Evolutionary conservation across 768 basidiomycete genomes (phyloP), one percentile per base, ranked within the genome.

Genomic region (Amanita exitialis): DNA sequence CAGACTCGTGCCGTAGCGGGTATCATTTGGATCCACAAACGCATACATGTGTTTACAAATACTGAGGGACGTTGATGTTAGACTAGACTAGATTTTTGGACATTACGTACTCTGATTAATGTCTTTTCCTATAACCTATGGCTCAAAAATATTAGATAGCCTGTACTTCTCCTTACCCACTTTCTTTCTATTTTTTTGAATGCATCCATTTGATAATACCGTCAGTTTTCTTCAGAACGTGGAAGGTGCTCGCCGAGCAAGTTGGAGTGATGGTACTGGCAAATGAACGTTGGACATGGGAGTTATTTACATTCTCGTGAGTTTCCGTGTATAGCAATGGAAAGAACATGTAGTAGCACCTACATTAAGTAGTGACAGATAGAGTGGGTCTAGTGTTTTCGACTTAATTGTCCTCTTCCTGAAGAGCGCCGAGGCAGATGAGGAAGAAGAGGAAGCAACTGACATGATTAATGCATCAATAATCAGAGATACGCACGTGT

Each of bases 221-320:
- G 25, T 27, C 25, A 6, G 3, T 27, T 6, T 27, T 4, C 25
- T 27, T 27, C 25, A 27, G 25, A 27, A 27, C 23, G 23, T 23
- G 23, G 2, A 23, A n/a, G n/a, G n/a, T n/a, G n/a, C n/a, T n/a
- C n/a, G n/a, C n/a, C n/a, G n/a, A n/a, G n/a, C n/a, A n/a, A n/a
- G n/a, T n/a, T n/a, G n/a, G n/a, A n/a, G n/a, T n/a, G n/a, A n/a
- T 48, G 18, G 64, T 63, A 2, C 74, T 73, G 35, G 47, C 13
- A 7, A 46, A 53, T 12, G 52, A 47, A 18, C n/a, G n/a, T n/a
- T n/a, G n/a, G n/a, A n/a, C 36, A 30, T 21, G 52, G 52, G 44
- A 44, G 42, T 42, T 51, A 44, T 43, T 38, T 38, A 4, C 37
- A n/a, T 41, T 21, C 10, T 9, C 27, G 10, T 43, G 9, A 44